Evolutionary conservation across 306 rosid genomes (phyloP).

Genomic region (Lablab purpureus): DNA sequence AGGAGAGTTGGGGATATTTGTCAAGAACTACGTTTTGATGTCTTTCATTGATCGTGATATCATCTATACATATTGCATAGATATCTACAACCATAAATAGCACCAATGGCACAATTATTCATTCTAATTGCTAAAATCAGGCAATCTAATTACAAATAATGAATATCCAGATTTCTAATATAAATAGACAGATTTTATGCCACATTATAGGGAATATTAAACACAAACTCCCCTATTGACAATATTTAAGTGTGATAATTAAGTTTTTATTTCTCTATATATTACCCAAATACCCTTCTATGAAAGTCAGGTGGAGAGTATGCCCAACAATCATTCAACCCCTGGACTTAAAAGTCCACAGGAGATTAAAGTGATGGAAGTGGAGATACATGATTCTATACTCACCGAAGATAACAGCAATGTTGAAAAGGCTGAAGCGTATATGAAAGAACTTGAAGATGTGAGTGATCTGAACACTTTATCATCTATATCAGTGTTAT

Average conservation of each 20-base stretch:
- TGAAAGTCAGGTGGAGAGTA: slow-evolving; percentile 54
- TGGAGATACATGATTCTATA: slow-evolving; percentile 56
- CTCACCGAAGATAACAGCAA: slow-evolving; percentile 66
- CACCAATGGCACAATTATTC: neutral
- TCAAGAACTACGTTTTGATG: too few relatives aligned
- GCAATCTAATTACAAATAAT: neutral
- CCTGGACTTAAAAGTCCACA: slow-evolving; percentile 53
- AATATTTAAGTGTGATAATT: slow-evolving; percentile 17
- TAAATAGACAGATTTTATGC: neutral
- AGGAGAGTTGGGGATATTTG: slow-evolving; percentile 12
- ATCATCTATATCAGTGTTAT: slow-evolving; percentile 18
- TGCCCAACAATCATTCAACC: slow-evolving; percentile 47
- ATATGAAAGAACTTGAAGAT: slow-evolving; percentile 83
- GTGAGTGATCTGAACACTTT: slow-evolving; percentile 61
- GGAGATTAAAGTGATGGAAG: slow-evolving; percentile 56
- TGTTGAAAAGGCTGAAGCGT: slow-evolving; percentile 86
- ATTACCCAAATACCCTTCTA: slow-evolving; percentile 38
- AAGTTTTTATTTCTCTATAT: slow-evolving; percentile 6
- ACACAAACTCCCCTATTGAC: neutral
- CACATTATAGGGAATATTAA: neutral
- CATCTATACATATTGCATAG: neutral
- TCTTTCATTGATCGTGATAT: neutral
- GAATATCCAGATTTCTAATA: neutral
- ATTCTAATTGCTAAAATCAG: neutral
- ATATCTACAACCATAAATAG: neutral